Evolutionary conservation across 371 early-diverging fungal genomes (phyloP), one percentile per base, ranked within the genome.

Genomic region (Rhizomucor pusillus): DNA sequence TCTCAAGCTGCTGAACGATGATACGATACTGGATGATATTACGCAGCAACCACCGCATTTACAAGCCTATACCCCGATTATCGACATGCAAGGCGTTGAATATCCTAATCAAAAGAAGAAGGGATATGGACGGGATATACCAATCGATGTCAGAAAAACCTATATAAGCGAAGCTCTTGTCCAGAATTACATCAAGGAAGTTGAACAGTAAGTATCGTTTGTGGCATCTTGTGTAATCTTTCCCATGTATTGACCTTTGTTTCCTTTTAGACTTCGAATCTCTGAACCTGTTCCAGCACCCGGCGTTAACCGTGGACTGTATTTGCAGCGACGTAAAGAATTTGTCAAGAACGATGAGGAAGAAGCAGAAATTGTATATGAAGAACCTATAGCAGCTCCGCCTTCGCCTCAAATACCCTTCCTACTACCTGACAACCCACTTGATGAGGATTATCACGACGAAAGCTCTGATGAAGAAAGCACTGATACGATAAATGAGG

Each of bases 31-130:
- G 6, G 92, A 92, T 56, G 88, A 88, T 39, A 35, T 50, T 10
- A 57, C 60, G 11, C 61, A 69, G 60, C 66, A 81, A 39, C 76
- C 87, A 1, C 87, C 91, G 12, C 89, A 92, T 58, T 62, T 81
- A 22, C 73, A 90, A 50, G 76, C 75, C 1, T 71, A 73, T 29
- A 79, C 82, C 19, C 76, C 79, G 2, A 75, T 92, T 35, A 75
- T 86, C 56, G 88, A 87, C 57, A 79, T 80, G 63, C 79, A 81
- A 50, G 89, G 87, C 24, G 81, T 86, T 1, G 83, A 84, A 33
- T 89, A 88, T 63, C 76, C 85, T 5, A 66, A 71, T 24, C 89
- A 89, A 55, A 78, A 71, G 40, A 82, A 74, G 22, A 69, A 79
- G 10, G 80, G 78, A 5, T 86, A 82, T 52, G 89, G 88, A 22